These are phyloP conservation scores for Lecanosticta acicola DNA, from an alignment of 2,329 filamentous ascomycete genomes.

Conservation along the genomic window DNA sequence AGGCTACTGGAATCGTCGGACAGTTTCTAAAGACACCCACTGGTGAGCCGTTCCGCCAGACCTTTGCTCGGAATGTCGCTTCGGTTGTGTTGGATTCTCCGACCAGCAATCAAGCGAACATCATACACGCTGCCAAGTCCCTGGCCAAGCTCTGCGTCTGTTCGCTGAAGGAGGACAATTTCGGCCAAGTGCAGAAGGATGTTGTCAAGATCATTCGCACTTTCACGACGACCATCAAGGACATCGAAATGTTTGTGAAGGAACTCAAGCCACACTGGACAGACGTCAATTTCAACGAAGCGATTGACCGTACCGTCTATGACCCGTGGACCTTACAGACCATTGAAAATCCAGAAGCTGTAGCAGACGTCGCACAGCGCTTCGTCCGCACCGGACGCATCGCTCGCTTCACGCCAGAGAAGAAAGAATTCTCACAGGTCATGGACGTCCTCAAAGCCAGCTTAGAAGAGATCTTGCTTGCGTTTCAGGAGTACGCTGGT, in stretches of 20 bases:
- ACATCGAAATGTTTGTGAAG: constrained; percentile 62
- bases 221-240: constrained; percentile 62
- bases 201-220: constrained; percentile 68
- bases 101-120: constrained; percentile 61
- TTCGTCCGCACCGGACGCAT: neutral
- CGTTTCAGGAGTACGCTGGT: constrained; percentile 68
- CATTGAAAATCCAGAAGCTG: neutral
- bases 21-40: constrained; percentile 48
- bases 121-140: constrained; percentile 64
- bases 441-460: constrained; percentile 59
- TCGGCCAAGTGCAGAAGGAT: constrained; percentile 78
- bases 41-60: constrained; percentile 64
- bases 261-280: constrained; percentile 68
- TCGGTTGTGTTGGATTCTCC: constrained; percentile 66
- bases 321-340: neutral
- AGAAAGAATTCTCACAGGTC: constrained; percentile 41
- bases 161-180: constrained; percentile 74
- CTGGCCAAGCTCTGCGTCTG: constrained; percentile 60
- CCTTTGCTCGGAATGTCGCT: constrained; percentile 59
- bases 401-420: neutral
- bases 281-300: constrained; percentile 55
- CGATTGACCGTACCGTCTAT: constrained; percentile 42
- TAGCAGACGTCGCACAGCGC: neutral
- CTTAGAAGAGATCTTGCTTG: constrained; percentile 59
- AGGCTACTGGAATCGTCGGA: constrained; percentile 41